Base-by-base conservation (phyloP, 2,329 filamentous ascomycete genomes). In the Akanthomyces uredinophilus region DNA sequence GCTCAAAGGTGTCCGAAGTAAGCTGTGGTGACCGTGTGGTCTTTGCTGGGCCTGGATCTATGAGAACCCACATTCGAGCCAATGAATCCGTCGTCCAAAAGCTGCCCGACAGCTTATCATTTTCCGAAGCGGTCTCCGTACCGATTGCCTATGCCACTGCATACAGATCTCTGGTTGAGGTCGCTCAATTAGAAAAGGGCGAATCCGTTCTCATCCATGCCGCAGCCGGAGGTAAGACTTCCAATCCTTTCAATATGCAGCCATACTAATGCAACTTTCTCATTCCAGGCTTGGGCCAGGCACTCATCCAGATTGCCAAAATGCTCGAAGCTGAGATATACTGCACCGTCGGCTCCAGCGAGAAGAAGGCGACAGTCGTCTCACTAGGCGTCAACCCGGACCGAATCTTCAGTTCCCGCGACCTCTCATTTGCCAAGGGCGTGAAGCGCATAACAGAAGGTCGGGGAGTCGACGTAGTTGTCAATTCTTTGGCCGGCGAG, bases 161-260 rank as follows among this genome's bases (percentile, higher is more conserved):
- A 3, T 68, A 68, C 52, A 68, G 69, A 39, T 65, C 66, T 4
- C 65, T 76, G 2, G 60, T 66, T 11, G n/a, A 70, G 22, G 46
- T 66, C n/a, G 72, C 67, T 4, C 60, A 65, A 4, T 64, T 74
- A 5, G 32, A 62, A 10, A 58, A 49, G 37, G 63, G 64, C 10
- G 64, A 69, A 39, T 69, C 65, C 4, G 68, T 79, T 8, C 69
- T 79, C 6, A 70, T 79, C 41, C 74, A 78, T 58, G 69, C 71
- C 5, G 76, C 71, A 0, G 70, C 73, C 0, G 72, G 75, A 41
- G 69, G 71, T 5, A 70, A 24, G 32, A 35, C 32, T 22, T 47
- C 8, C 44, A 11, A 35, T 2, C 32, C 32, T 35, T 35, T 11
- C 32, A 35, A 35, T 8, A 35, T 8, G 32, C 32, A 8, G 32